Percentiles rank a stretch among this genome's conserved stretches.
phyloP scores from a whole-genome alignment of 805 yeast genomes.

The Zygosaccharomyces siamensis region DNA sequence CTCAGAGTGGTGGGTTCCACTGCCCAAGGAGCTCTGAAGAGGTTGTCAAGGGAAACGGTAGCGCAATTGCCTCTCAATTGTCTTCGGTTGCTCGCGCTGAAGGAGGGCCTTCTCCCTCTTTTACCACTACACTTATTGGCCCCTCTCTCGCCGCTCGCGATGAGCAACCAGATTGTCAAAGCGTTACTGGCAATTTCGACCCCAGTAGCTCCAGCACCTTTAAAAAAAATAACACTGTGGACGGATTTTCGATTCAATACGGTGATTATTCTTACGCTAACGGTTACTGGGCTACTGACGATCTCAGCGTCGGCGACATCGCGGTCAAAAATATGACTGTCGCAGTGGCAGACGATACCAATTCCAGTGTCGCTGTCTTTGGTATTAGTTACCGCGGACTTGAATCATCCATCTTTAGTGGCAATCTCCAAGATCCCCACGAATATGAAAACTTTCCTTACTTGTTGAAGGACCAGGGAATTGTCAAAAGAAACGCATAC shows the following conservation, averaged over 20 bases:
- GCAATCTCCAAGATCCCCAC: constrained; percentile 1
- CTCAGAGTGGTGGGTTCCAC: constrained; percentile 22
- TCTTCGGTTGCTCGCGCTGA: constrained; percentile 32
- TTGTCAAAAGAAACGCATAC: constrained; percentile 40
- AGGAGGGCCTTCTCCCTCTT: constrained; percentile 3
- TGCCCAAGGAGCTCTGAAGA: constrained; percentile 16
- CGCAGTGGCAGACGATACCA: constrained; percentile 33
- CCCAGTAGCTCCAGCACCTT: constrained; percentile 34
- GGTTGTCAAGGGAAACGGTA: constrained; percentile 26
- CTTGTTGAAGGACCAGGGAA: constrained; percentile 37
- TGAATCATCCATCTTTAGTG: constrained; percentile 39
- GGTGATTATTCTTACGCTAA: constrained; percentile 47
- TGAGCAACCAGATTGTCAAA: not conserved
- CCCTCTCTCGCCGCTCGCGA: not conserved
- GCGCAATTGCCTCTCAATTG: not conserved
- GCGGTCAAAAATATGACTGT: constrained; percentile 31
- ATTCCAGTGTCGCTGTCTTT: constrained; percentile 30
- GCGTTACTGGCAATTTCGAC: constrained; percentile 22
- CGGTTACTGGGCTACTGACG: constrained; percentile 51
- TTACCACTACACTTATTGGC: not conserved
- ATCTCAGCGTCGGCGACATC: constrained; percentile 45
- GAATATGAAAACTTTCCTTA: constrained; percentile 30
- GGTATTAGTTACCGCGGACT: not conserved
- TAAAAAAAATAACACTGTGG: constrained; percentile 64
- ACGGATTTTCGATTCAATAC: constrained; percentile 54